phyloP scores from a whole-genome alignment of 768 basidiomycete species.

The Leccinum uliginosum region DNA sequence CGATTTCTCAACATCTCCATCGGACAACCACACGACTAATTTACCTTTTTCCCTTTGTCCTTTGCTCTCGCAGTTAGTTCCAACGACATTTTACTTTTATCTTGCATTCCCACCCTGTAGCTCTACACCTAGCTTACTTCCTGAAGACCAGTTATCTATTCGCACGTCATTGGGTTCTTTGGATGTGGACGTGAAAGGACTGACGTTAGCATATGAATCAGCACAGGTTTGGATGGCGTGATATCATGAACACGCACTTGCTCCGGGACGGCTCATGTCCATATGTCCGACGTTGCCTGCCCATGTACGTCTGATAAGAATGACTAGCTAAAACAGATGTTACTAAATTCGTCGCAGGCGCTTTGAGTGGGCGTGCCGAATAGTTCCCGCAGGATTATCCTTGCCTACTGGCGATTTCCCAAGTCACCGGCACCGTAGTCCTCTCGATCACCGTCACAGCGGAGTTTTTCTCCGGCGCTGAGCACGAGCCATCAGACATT shows the following conservation, averaged over 20 bases:
- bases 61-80: not conserved
- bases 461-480: slow-evolving; percentile 7
- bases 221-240: slow-evolving; percentile 1
- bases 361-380: not conserved
- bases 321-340: not conserved
- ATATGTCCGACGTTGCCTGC: slow-evolving; percentile 8
- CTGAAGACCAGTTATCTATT: slow-evolving; percentile 12
- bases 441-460: slow-evolving; percentile 12
- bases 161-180: not conserved
- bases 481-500: not conserved
- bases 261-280: slow-evolving; percentile 7
- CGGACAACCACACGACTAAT: not conserved
- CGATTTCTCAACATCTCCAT: not conserved
- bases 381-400: slow-evolving; percentile 8
- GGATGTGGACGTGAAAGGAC: slow-evolving; percentile 6
- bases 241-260: slow-evolving; percentile 10
- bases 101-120: slow-evolving; percentile 7
- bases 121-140: slow-evolving; percentile 2
- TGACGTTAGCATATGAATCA: not conserved
- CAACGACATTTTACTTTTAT: not conserved
- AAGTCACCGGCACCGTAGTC: slow-evolving; percentile 15
- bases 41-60: not conserved
- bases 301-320: slow-evolving; percentile 1
- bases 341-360: slow-evolving; percentile 14
- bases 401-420: slow-evolving; percentile 16